Evolutionary conservation across 2,329 filamentous ascomycete species (phyloP).

Genomic region (Xylariaceae sp.): DNA sequence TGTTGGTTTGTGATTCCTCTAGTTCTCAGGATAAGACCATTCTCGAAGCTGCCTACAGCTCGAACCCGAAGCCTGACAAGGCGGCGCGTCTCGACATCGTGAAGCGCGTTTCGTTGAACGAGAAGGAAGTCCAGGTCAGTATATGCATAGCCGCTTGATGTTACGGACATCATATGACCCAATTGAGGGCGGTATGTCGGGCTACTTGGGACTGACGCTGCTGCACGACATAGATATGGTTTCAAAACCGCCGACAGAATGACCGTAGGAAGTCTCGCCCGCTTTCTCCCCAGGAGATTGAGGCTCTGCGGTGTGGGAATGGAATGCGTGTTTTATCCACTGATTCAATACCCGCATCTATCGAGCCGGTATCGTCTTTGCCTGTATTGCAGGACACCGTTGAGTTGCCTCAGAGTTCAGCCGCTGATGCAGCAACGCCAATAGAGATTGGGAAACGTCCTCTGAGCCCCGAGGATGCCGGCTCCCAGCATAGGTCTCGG

Average conservation of each 20-base stretch:
- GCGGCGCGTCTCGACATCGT: constrained; percentile 79
- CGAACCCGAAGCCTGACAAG: constrained; percentile 89
- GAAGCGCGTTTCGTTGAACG: constrained; percentile 77
- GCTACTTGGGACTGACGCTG: constrained; percentile 23
- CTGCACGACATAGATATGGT: constrained; percentile 73
- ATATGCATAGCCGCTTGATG: not conserved
- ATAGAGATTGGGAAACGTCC: constrained; percentile 19
- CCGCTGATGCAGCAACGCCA: constrained; percentile 17
- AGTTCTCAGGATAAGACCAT: constrained; percentile 86
- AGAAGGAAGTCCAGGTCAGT: constrained; percentile 93
- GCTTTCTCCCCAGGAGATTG: constrained; percentile 71
- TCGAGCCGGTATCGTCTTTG: constrained; percentile 33
- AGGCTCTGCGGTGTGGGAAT: constrained; percentile 52
- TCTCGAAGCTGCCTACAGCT: constrained; percentile 78
- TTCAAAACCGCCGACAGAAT: constrained; percentile 92
- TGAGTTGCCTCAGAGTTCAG: constrained; percentile 18
- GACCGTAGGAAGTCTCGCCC: constrained; percentile 85
- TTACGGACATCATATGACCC: not conserved
- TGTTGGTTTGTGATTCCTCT: constrained; percentile 7
- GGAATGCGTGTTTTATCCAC: constrained; percentile 49
- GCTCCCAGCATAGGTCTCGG: constrained; percentile 22
- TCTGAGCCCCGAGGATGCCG: constrained; percentile 21
- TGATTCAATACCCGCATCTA: constrained; percentile 35
- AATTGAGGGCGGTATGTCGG: constrained; percentile 1
- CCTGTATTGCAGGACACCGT: constrained; percentile 20